Evolutionary conservation across 768 basidiomycete genomes (phyloP).

Genomic region (Russula griseocarnosa): DNA sequence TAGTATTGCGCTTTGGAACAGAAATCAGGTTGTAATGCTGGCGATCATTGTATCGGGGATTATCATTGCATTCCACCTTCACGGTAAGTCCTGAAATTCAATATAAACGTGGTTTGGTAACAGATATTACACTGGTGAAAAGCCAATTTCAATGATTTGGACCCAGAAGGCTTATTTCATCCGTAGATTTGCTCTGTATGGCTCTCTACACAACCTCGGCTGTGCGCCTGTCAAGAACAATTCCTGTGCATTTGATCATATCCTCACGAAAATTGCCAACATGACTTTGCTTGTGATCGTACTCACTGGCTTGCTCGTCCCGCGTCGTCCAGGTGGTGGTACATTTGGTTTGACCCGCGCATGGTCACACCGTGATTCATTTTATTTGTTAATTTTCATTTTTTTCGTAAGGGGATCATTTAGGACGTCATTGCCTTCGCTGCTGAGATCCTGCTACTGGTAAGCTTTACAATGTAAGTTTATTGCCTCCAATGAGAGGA

Average conservation of each 20-base stretch:
- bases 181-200: background rate
- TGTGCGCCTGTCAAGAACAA: background rate
- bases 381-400: background rate
- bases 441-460: background rate
- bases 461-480: background rate
- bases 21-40: background rate
- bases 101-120: background rate
- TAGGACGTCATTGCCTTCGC: background rate
- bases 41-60: background rate
- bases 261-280: background rate
- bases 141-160: background rate
- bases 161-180: background rate
- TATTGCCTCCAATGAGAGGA: background rate
- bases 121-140: background rate
- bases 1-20: constrained; percentile 10
- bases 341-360: background rate
- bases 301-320: constrained; percentile 1
- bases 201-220: background rate
- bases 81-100: background rate
- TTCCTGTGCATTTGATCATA: background rate
- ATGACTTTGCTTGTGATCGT: constrained; percentile 1
- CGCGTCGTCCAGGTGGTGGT: background rate
- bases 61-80: background rate
- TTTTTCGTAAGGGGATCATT: background rate
- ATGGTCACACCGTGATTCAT: background rate